Evolutionary conservation across 306 rosid species (phyloP).

Genomic region (Pachyrhizus erosus): DNA sequence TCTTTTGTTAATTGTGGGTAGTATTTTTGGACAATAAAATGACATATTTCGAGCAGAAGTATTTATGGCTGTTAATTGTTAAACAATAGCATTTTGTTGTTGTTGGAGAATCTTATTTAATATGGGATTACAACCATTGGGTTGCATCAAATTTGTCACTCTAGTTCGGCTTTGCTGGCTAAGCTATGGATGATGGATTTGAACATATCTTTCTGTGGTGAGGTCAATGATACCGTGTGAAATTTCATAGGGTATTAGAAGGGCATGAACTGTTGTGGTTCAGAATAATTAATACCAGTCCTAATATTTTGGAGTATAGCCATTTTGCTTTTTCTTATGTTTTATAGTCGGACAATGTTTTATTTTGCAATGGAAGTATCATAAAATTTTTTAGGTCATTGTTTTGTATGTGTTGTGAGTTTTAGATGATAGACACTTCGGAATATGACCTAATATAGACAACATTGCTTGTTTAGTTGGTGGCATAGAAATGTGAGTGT

Average conservation of each 20-base stretch:
- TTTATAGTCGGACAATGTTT: neutral
- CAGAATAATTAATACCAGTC: neutral
- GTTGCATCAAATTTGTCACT: constrained; percentile 4
- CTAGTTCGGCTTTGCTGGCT: neutral
- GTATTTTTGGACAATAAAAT: neutral
- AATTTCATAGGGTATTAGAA: neutral
- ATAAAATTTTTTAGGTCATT: neutral
- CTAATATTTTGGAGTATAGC: neutral
- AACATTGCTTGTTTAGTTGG: neutral
- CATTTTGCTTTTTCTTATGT: neutral
- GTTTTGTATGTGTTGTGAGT: neutral
- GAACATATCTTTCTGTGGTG: neutral
- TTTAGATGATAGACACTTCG: neutral
- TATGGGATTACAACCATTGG: neutral
- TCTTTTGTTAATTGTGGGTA: neutral
- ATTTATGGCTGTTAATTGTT: neutral
- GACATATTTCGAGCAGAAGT: neutral
- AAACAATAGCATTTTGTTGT: neutral
- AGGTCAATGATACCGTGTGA: neutral
- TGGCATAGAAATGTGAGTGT: neutral
- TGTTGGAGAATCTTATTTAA: neutral
- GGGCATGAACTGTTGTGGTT: neutral
- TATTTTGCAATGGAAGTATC: neutral
- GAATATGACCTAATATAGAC: neutral
- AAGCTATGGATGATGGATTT: neutral